Evolutionary conservation across 169 alveolate genomes (phyloP), one percentile per base, ranked within the genome.

Genomic region (Perkinsus olseni): DNA sequence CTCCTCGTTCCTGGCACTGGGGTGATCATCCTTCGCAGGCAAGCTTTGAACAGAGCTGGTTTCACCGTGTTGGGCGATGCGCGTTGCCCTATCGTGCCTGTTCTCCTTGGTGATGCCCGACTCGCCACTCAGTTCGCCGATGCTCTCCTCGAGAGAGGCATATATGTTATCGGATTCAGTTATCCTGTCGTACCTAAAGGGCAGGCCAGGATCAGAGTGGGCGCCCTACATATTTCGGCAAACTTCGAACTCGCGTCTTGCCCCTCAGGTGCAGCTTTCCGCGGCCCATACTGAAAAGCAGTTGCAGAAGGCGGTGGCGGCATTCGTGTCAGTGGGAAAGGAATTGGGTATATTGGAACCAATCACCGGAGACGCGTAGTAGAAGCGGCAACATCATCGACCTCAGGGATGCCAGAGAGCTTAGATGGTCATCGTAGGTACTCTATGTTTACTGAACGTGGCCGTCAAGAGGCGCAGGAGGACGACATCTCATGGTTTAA

Each of bases 141-240:
- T 36, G 93, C 91, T 24, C 91, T 96, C 93, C 39, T 95, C 90
- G 39, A 74, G 17, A 37, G 93, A 45, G 92, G 92, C 0, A 93
- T 96, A 24, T 94, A 94, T 50, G 97, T 95, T 8, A 95, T 95
- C 38, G 96, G 96, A 34, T 95, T 96, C 74, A 92, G 93, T 38
- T 96, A 62, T 93, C 97, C 97, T 37, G 96, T 95, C 0, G 97
- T 96, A 13, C 97, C 96, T 24, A 94, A 92, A 82, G 96, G 95
- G 34, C 82, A 94, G 38, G 97, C 96, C 21, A 94, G 97, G 74
- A 94, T 96, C 92, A 93, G 97, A 40, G 50, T 40, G 50, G 11
- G 50, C 11, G 50, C 3, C 50, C n/a, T n/a, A n/a, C n/a, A n/a
- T n/a, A n/a, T n/a, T n/a, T n/a, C n/a, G n/a, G n/a, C n/a, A n/a